Evolutionary conservation across 2,329 filamentous ascomycete species (phyloP), one percentile per base, ranked within the genome.

Genomic region (Talaromyces sp.): DNA sequence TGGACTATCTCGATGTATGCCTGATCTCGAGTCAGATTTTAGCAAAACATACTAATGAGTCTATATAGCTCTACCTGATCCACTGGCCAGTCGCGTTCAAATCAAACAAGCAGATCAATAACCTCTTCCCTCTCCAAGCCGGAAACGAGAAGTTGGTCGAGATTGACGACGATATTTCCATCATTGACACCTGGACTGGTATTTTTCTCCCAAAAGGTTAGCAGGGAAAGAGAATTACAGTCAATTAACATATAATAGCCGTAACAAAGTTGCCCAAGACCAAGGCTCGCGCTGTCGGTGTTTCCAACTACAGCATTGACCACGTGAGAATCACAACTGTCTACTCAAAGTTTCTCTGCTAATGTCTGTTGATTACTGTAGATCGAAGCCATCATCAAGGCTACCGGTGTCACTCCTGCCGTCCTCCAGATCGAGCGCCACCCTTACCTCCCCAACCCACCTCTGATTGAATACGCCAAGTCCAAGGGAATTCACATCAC

Each of bases 381-480:
- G 79, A 77, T 88, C 70, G 81, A 88, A 71, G 79, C 81, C 59
- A 73, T 88, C 70, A 82, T 86, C 75, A 80, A 83, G 45, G 86
- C 77, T 61, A 78, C 76, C n/a, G 76, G 76, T 49, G 83, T 91
- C 69, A 79, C 86, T 1, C 88, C 88, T 1, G 86, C 86, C 1
- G 84, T 85, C 69, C 90, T 90, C 77, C 88, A 90, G 77, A 86
- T 90, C 68, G 88, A 90, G 74, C 86, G 86, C 61, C 87, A 90
- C 74, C 87, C 88, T 1, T 89, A 89, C 70, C 81, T 90, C 11
- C 88, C 89, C 73, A 88, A 86, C 72, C 78, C 78, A 1, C 80
- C 84, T 19, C 77, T 91, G 33, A 75, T 88, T 8, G 78, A 83
- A 15, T 87, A 84, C 75, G 87, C 84, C 77, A 76, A 83, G 62